Evolutionary conservation across 2,329 filamentous ascomycete genomes (phyloP).

Genomic region (Esteya vermicola): DNA sequence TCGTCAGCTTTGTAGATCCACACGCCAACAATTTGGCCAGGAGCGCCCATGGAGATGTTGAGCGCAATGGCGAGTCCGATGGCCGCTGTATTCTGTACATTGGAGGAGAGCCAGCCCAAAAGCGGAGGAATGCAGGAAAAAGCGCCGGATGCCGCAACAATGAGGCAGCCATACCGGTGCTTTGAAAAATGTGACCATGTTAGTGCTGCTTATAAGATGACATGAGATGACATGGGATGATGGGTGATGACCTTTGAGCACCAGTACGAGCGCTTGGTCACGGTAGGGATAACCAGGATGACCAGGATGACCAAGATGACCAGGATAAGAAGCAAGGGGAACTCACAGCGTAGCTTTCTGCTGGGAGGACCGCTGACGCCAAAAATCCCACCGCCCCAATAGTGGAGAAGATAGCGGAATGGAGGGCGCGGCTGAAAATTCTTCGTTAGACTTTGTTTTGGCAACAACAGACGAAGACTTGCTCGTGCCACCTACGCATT

Average conservation of each 20-base stretch:
- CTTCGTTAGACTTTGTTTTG: not conserved
- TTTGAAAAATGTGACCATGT: slow-evolving; percentile 6
- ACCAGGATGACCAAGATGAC: no score
- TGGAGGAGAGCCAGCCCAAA: slow-evolving; percentile 37
- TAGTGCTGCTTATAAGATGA: no score
- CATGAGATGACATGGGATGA: no score
- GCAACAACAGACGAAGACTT: not conserved
- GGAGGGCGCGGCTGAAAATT: slow-evolving; percentile 26
- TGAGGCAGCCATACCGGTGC: slow-evolving; percentile 39
- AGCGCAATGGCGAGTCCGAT: slow-evolving; percentile 40
- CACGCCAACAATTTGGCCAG: slow-evolving; percentile 42
- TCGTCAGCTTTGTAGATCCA: slow-evolving; percentile 45
- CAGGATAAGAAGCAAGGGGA: slow-evolving; percentile 15
- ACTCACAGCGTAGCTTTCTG: slow-evolving; percentile 24
- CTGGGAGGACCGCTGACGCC: slow-evolving; percentile 35
- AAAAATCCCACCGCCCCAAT: slow-evolving; percentile 40
- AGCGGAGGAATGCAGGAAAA: slow-evolving; percentile 42
- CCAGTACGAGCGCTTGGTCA: no score
- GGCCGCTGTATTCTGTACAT: slow-evolving; percentile 36
- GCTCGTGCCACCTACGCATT: slow-evolving; percentile 14
- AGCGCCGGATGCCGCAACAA: slow-evolving; percentile 36
- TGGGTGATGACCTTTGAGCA: no score
- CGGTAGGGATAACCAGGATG: no score
- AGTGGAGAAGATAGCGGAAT: slow-evolving; percentile 31
- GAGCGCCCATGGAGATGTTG: slow-evolving; percentile 40